These are phyloP conservation scores for Xylaria telfairii DNA, from an alignment of 495 filamentous ascomycete genomes.

Conservation along the genomic window DNA sequence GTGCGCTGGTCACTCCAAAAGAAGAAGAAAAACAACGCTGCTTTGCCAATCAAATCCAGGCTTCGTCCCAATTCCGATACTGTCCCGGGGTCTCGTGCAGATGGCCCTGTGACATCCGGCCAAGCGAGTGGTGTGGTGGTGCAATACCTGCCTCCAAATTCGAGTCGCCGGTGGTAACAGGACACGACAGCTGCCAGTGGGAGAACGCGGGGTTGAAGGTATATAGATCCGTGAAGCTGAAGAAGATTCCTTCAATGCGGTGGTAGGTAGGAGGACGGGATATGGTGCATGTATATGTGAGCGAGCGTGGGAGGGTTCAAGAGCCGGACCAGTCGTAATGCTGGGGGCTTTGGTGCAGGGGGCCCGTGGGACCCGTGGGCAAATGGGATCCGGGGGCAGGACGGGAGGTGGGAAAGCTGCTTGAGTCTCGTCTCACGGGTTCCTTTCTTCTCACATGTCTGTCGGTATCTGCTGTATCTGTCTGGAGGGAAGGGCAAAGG, in stretches of 20 bases:
- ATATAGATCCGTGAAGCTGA: constrained; percentile 20
- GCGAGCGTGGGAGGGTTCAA: constrained; percentile 11
- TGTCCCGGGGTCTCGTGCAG: constrained; percentile 33
- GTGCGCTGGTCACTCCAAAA: constrained; percentile 30
- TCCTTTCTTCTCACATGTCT: constrained; percentile 11
- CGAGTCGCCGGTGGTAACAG: constrained; percentile 21
- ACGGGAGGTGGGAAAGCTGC: neutral
- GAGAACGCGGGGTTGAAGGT: constrained; percentile 4
- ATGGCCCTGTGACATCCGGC: constrained; percentile 31
- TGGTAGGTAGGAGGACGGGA: constrained; percentile 10
- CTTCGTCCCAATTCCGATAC: constrained; percentile 37
- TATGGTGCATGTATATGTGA: constrained; percentile 22
- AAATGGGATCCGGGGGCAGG: constrained; percentile 6
- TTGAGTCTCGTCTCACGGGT: constrained; percentile 11
- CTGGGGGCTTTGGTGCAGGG: constrained; percentile 25
- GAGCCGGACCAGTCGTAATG: constrained; percentile 12
- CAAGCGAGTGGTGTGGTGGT: constrained; percentile 25
- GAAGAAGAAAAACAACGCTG: constrained; percentile 24
- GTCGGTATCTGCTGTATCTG: neutral
- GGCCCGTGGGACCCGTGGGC: constrained; percentile 15
- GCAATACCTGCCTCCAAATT: constrained; percentile 22
- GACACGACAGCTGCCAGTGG: constrained; percentile 19
- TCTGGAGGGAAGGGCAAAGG: too few relatives aligned
- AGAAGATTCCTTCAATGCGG: neutral
- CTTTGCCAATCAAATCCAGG: constrained; percentile 37